Base-by-base conservation (phyloP, 768 basidiomycete genomes). In the Mrakia gelida region DNA sequence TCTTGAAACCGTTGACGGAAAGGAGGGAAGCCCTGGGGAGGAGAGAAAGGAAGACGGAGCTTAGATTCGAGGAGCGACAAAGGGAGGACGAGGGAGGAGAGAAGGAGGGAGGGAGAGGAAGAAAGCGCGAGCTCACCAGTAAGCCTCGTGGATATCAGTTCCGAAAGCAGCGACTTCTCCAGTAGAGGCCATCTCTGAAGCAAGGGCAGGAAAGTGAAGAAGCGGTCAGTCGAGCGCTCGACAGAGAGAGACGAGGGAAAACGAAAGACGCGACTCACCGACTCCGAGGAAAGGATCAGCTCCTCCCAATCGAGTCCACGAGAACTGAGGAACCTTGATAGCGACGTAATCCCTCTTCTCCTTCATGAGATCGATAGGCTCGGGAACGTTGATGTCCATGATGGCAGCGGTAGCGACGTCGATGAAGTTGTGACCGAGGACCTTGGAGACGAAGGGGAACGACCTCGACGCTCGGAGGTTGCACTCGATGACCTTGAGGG, bases 111-210 rank as follows among this genome's bases (percentile, higher is more conserved):
- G 7, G 49, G 49, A 52, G 7, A 13, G 49, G 18, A 52, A 13
- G 49, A 21, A 49, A 21, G 18, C 16, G 13, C 15, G 23, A 43
- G 67, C 13, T 54, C 11, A 63, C n/a, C 30, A 67, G 65, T 32
- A 67, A 34, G 30, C 65, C 38, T 67, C 70, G n/a, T 41, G 43
- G 67, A 98, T 88, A 82, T 96, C 92, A 81, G 89, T 89, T 49
- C 95, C 97, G 84, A 98, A 99, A 81, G 92, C 91, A 18, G 97
- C 97, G 41, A 99, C 94, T 85, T 99, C 96, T 52, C 96, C 96
- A 10, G 96, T 98, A 82, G 93, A 95, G 3, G 95, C 95, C 96
- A 98, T 98, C 87, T 97, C 95, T 93, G 52, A 45, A 41, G 8
- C 10, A 28, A 21, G 26, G 26, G 43, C 30, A 26, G 30, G 73